Percentiles rank a stretch among this genome's conserved stretches.
phyloP scores from a whole-genome alignment of 2,329 filamentous ascomycete species.

The Alternaria atra region DNA sequence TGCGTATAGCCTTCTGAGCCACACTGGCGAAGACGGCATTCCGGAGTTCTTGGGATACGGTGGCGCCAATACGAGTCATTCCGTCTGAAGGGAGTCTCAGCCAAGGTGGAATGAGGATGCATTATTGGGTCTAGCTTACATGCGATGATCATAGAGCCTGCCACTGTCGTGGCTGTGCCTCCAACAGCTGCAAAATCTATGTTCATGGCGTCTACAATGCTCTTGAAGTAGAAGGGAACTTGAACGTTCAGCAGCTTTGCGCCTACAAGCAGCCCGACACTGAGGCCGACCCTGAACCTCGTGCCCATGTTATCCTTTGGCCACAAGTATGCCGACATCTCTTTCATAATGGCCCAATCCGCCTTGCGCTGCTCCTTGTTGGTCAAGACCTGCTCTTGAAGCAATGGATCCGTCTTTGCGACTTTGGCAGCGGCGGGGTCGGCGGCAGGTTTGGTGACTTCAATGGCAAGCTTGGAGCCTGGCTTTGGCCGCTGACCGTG shows the following conservation, averaged over 20 bases:
- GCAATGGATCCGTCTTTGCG: conserved; percentile 56
- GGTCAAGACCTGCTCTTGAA: conserved; percentile 70
- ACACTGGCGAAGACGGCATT: conserved; percentile 98
- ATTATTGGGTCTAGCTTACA: conserved; percentile 60
- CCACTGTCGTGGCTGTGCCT: conserved; percentile 88
- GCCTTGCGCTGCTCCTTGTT: conserved; percentile 92
- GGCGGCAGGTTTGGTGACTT: conserved; percentile 32
- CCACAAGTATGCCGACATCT: conserved; percentile 97
- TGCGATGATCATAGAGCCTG: conserved; percentile 90
- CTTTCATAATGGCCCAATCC: conserved; percentile 98
- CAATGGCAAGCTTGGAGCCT: conserved; percentile 33
- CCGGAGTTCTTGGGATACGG: conserved; percentile 88
- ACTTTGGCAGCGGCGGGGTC: conserved; percentile 30
- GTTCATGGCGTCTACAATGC: conserved; percentile 97
- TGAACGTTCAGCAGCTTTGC: conserved; percentile 96
- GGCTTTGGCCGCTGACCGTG: conserved; percentile 43
- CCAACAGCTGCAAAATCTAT: conserved; percentile 86
- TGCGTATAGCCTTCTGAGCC: conserved; percentile 93
- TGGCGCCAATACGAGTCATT: conserved; percentile 84
- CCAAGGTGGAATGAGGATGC: conserved; percentile 6
- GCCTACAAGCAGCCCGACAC: conserved; percentile 83
- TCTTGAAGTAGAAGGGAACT: conserved; percentile 99
- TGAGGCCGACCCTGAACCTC: conserved; percentile 83
- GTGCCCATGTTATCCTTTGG: conserved; percentile 87
- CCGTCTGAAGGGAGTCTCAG: conserved; percentile 66